These are phyloP conservation scores for Globisporangium heterothallicum DNA, from an alignment of 352 stramenopile genomes.

Conservation along the genomic window DNA sequence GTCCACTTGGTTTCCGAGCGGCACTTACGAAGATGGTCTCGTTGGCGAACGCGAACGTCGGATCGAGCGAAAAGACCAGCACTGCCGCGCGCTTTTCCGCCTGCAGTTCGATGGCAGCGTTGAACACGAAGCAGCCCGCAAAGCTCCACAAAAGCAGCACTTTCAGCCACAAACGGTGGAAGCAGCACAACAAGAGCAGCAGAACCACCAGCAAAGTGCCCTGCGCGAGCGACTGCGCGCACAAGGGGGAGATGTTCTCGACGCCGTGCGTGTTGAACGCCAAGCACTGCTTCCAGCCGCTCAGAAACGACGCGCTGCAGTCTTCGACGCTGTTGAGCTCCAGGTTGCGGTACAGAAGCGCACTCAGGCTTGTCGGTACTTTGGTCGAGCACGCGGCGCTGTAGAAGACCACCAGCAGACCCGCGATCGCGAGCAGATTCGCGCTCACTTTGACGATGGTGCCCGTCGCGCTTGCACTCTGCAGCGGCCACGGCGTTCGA, in stretches of 20 bases:
- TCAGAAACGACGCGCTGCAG: conserved; percentile 11
- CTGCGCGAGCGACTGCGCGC: conserved; percentile 16
- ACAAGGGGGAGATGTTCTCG: conserved; percentile 5
- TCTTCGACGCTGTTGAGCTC: conserved; percentile 8
- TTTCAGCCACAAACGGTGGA: conserved; percentile 63
- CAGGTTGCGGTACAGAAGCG: conserved; percentile 24
- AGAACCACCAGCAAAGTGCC: conserved; percentile 14
- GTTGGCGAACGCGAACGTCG: conserved; percentile 74
- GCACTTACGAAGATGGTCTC: conserved; percentile 79
- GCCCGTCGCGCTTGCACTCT: conserved; percentile 20
- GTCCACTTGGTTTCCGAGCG: background rate
- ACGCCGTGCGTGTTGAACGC: conserved; percentile 7
- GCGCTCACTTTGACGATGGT: conserved; percentile 29
- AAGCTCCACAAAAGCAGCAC: conserved; percentile 35
- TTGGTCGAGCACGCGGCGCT: conserved; percentile 17
- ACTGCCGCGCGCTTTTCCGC: conserved; percentile 48
- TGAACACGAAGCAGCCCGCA: conserved; percentile 22
- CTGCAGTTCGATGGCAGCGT: conserved; percentile 33
- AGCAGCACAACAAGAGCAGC: conserved; percentile 26
- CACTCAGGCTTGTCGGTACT: background rate
- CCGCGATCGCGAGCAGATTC: conserved; percentile 30
- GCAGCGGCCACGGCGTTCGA: conserved; percentile 29
- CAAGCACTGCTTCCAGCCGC: conserved; percentile 9
- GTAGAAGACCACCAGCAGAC: conserved; percentile 17
- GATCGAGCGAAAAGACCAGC: conserved; percentile 66